Percentiles rank a stretch among this genome's conserved stretches.
Evolutionary conservation across 2,329 filamentous ascomycete species (phyloP).

Genomic region (Alternaria novae-zelandiae): DNA sequence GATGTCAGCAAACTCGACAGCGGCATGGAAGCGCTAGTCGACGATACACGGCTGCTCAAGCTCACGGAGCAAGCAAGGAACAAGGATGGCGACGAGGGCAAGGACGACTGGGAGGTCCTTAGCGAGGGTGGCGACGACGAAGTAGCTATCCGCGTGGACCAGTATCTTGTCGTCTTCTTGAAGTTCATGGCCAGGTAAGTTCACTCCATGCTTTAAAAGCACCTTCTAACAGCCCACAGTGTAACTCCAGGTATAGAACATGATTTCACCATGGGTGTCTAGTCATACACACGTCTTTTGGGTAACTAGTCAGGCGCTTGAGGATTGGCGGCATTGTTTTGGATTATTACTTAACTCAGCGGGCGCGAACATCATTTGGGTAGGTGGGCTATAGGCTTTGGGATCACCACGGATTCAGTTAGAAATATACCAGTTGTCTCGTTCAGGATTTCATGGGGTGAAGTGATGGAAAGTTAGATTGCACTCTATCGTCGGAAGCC

Average conservation of each 20-base stretch:
- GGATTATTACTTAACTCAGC: slow-evolving; percentile 2
- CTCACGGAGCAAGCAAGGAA: slow-evolving; percentile 59
- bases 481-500: slow-evolving; percentile 14
- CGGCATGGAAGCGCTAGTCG: slow-evolving; percentile 85
- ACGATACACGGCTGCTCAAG: slow-evolving; percentile 71
- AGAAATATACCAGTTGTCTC: background rate
- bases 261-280: slow-evolving; percentile 96
- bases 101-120: slow-evolving; percentile 68
- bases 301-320: background rate
- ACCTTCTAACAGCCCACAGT: slow-evolving; percentile 65
- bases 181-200: slow-evolving; percentile 69
- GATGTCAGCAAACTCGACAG: slow-evolving; percentile 59
- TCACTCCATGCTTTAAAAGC: slow-evolving; percentile 50
- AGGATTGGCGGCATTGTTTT: slow-evolving; percentile 8
- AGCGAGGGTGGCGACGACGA: slow-evolving; percentile 70
- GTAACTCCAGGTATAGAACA: slow-evolving; percentile 98
- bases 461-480: background rate
- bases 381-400: background rate
- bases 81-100: slow-evolving; percentile 50
- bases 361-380: slow-evolving; percentile 1
- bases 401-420: background rate
- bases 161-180: slow-evolving; percentile 85
- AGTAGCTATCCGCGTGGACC: slow-evolving; percentile 83
- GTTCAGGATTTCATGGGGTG: background rate
- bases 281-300: slow-evolving; percentile 32